Percentiles rank a stretch among this genome's conserved stretches.
These are phyloP conservation scores for Scheffersomyces coipomensis DNA, from an alignment of 805 yeast species.

Conservation along the genomic window DNA sequence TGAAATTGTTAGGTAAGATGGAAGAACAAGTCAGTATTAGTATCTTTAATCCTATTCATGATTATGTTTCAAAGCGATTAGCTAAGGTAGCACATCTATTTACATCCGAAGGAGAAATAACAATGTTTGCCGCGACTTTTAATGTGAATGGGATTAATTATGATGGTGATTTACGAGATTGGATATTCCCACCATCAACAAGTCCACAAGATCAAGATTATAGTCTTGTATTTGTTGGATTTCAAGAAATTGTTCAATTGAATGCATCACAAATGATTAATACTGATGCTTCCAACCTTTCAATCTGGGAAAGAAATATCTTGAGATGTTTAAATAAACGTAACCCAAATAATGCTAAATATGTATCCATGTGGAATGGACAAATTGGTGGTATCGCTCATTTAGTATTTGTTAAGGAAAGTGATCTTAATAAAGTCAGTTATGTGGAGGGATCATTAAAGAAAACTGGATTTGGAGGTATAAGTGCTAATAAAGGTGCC, in stretches of 20 bases:
- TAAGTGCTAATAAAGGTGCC: conserved; percentile 81
- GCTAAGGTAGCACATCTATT: conserved; percentile 38
- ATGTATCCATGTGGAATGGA: conserved; percentile 64
- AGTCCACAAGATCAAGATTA: conserved; percentile 31
- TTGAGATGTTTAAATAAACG: conserved; percentile 41
- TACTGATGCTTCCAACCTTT: conserved; percentile 61
- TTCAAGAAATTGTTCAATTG: conserved; percentile 83
- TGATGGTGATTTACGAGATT: conserved; percentile 39
- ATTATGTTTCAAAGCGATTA: conserved; percentile 44
- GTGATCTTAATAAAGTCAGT: conserved; percentile 50
- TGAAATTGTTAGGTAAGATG: conserved; percentile 48
- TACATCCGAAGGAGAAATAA: conserved; percentile 37
- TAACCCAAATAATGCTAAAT: conserved; percentile 39
- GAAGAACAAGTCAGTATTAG: conserved; percentile 45
- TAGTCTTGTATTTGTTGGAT: conserved; percentile 78
- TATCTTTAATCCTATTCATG: conserved; percentile 54
- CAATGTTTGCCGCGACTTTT: conserved; percentile 49
- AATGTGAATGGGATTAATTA: conserved; percentile 52
- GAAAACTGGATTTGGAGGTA: conserved; percentile 93
- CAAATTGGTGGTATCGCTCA: conserved; percentile 85
- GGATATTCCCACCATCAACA: conserved; percentile 43
- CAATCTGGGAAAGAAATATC: conserved; percentile 66
- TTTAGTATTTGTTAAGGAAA: conserved; percentile 62
- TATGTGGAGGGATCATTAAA: conserved; percentile 71
- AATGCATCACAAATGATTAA: conserved; percentile 80